A percentile compares a stretch with the other conserved stretches of the same genome.
These are phyloP conservation scores for Nicotiana knightiana DNA, from an alignment of 257 asterid genomes.

Conservation along the genomic window DNA sequence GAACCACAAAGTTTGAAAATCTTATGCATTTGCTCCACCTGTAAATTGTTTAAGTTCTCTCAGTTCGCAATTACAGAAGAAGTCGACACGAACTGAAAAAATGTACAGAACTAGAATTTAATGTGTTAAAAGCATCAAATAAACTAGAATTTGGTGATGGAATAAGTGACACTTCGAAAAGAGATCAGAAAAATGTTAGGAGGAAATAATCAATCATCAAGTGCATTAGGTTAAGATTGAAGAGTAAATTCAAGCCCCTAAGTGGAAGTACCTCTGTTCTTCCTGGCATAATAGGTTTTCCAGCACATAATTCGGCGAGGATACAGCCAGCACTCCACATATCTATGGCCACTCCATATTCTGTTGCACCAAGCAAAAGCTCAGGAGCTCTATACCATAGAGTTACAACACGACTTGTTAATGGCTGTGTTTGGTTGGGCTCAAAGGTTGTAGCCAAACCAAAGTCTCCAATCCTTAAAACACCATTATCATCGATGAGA, in stretches of 20 bases:
- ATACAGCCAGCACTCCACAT: conserved; percentile 95
- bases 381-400: conserved; percentile 98
- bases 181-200: background rate
- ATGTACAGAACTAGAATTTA: background rate
- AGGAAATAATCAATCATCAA: background rate
- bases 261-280: conserved; percentile 69
- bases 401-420: conserved; percentile 92
- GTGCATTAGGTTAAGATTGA: background rate
- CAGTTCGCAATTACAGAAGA: background rate
- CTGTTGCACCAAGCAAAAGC: conserved; percentile 78
- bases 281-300: conserved; percentile 96
- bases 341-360: conserved; percentile 74
- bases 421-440: conserved; percentile 53
- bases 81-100: background rate
- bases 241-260: background rate
- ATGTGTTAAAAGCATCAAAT: background rate
- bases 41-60: background rate
- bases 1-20: conserved; percentile 96
- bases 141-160: background rate
- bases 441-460: conserved; percentile 64
- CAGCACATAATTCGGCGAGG: conserved; percentile 75
- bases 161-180: background rate
- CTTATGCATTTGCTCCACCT: conserved; percentile 98
- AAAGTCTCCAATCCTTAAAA: conserved; percentile 70
- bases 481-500: conserved; percentile 62